phyloP scores from a whole-genome alignment of 176 grass and related monocot genomes.

The Aegilops speltoides region DNA sequence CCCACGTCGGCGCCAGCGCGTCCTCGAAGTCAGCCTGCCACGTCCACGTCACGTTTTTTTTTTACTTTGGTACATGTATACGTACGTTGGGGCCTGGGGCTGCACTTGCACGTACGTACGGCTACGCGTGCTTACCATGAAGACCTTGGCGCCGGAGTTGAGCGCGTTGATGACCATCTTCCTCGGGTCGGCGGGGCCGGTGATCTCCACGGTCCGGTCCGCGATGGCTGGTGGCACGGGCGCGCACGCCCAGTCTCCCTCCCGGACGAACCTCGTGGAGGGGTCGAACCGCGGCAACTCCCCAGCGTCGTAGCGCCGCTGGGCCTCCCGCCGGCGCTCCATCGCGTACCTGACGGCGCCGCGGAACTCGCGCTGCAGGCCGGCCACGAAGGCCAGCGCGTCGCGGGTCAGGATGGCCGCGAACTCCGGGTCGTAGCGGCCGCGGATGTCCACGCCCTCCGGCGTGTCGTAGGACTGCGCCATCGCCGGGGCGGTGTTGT shows the following conservation, averaged over 20 bases:
- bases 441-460: constrained; percentile 79
- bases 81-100: too few species aligned
- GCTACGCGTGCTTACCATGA: constrained; percentile 48
- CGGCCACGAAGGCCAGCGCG: constrained; percentile 67
- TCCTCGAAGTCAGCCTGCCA: constrained; percentile 93
- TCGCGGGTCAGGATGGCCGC: constrained; percentile 65
- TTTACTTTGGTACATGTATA: not conserved
- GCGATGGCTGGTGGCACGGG: constrained; percentile 63
- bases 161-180: constrained; percentile 99
- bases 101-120: not conserved
- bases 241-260: constrained; percentile 61
- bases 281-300: constrained; percentile 74
- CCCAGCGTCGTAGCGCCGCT: constrained; percentile 70
- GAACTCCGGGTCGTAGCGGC: constrained; percentile 72
- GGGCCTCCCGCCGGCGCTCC: constrained; percentile 63
- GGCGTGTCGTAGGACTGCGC: constrained; percentile 60
- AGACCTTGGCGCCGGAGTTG: constrained; percentile 94
- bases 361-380: constrained; percentile 75
- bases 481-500: not conserved
- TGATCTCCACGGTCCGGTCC: constrained; percentile 89
- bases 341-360: constrained; percentile 66
- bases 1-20: constrained; percentile 91
- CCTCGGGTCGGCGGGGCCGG: constrained; percentile 66
- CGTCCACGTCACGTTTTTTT: not conserved
- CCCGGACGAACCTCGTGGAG: constrained; percentile 56